Evolutionary conservation across 257 asterid species (phyloP), one percentile per base, ranked within the genome.

Genomic region (Cordia subcordata): DNA sequence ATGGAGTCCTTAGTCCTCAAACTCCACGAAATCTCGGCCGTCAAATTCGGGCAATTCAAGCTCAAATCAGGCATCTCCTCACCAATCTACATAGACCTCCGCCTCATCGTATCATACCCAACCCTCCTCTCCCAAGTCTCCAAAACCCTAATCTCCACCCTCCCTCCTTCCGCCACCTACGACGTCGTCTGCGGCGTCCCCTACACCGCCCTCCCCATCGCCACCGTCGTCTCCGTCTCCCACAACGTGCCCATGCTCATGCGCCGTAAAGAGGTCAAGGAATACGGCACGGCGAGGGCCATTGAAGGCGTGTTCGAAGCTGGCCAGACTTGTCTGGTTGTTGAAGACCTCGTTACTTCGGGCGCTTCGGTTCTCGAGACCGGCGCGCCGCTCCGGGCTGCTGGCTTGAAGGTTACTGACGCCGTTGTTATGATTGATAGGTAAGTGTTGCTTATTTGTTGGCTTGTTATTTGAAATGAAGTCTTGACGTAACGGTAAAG

Each of bases 371-470:
- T 92, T 9, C 84, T 92, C 15, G 98, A 92, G 70, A 92, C 96
- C 10, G 94, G 90, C 11, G 83, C 85, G 0, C 98, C 96, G 4
- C 85, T 92, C 37, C 89, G 98, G 9, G 82, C 80, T 3, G 93
- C 80, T 3, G 98, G 98, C 2, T 80, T 92, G 35, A 82, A 75
- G 9, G 95, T 92, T 58, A 82, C 95, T 1, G 96, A 88, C 58
- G 96, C 96, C 15, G 94, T 88, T 14, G 98, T 92, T 38, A 75
- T 92, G 96, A 88, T 92, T 71, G 98, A 92, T 66, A 84, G 97
- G 21, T 19, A 10, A 15, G 33, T 5, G 32, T 89, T 42, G 47
- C n/a, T 77, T 88, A 6, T 62, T 86, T 50, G 67, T 85, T 40
- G 86, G 81, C 87, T 61, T 85, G 87, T 66, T 58, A 87, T n/a